Evolutionary conservation across 2,329 filamentous ascomycete genomes (phyloP).

Genomic region (Aspergillus sp.): DNA sequence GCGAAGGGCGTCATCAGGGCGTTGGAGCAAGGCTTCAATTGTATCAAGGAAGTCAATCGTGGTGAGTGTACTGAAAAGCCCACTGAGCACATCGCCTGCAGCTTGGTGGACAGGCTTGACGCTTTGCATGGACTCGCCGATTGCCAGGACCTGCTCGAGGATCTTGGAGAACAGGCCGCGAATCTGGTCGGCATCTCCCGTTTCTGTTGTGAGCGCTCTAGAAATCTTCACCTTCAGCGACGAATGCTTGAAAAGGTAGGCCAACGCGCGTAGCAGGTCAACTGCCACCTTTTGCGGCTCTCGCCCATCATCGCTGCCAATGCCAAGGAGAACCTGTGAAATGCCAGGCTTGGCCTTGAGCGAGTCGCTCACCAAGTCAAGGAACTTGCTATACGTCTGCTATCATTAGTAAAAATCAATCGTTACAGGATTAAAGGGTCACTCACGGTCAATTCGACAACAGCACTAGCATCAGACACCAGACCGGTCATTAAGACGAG

Average conservation of each 20-base stretch:
- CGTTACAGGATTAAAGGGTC: not conserved
- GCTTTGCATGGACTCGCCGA: conserved; percentile 60
- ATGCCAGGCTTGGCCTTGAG: conserved; percentile 75
- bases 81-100: conserved; percentile 72
- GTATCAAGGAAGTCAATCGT: conserved; percentile 88
- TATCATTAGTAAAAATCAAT: conserved; percentile 19
- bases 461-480: conserved; percentile 71
- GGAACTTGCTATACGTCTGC: conserved; percentile 74
- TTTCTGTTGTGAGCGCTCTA: conserved; percentile 40
- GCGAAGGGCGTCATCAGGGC: conserved; percentile 74
- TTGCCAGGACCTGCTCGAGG: conserved; percentile 65
- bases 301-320: conserved; percentile 56
- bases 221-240: conserved; percentile 47
- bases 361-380: conserved; percentile 75
- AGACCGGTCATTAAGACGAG: conserved; percentile 76
- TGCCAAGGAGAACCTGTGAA: conserved; percentile 72
- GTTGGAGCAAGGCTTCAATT: conserved; percentile 78
- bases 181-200: conserved; percentile 64
- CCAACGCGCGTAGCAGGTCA: conserved; percentile 47
- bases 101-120: conserved; percentile 45
- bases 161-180: conserved; percentile 71
- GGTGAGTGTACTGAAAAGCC: conserved; percentile 81
- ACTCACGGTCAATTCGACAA: conserved; percentile 67
- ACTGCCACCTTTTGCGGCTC: conserved; percentile 47
- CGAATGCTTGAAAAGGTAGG: conserved; percentile 46